Evolutionary conservation across 1,139 yeast species (phyloP).

Genomic region (Yamadazyma atmosphaerica): DNA sequence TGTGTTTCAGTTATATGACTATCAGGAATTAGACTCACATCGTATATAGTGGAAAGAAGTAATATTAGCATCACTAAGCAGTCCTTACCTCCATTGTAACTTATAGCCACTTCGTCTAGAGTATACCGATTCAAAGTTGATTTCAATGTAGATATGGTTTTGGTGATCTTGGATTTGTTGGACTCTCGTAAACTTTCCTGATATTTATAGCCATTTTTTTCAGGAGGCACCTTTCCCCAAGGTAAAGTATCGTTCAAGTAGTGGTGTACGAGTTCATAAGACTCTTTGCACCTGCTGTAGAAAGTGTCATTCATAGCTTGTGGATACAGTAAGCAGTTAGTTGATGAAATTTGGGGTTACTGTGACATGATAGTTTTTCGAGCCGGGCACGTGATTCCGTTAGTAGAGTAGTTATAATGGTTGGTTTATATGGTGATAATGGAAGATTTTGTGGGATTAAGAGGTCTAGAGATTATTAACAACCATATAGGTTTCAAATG

Average conservation of each 20-base stretch:
- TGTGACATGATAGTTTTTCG: background rate
- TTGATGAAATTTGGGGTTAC: slow-evolving; percentile 3
- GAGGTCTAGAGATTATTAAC: too few relatives aligned
- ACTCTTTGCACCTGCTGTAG: slow-evolving; percentile 30
- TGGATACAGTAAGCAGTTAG: background rate
- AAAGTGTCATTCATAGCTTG: slow-evolving; percentile 12
- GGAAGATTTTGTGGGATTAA: too few relatives aligned
- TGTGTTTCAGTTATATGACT: slow-evolving; percentile 5
- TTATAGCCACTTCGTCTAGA: slow-evolving; percentile 62
- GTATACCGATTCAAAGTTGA: slow-evolving; percentile 33
- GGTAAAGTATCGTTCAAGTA: slow-evolving; percentile 33
- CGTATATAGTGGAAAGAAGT: slow-evolving; percentile 58
- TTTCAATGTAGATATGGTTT: slow-evolving; percentile 32
- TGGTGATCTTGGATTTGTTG: slow-evolving; percentile 32
- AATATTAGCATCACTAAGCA: slow-evolving; percentile 79
- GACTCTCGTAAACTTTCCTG: slow-evolving; percentile 22
- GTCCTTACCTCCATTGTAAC: slow-evolving; percentile 91
- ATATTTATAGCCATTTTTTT: slow-evolving; percentile 21
- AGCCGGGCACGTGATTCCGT: background rate
- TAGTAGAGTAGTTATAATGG: too few relatives aligned
- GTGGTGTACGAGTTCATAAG: slow-evolving; percentile 31
- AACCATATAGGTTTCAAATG: too few relatives aligned
- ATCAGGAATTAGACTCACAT: slow-evolving; percentile 11
- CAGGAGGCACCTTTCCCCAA: slow-evolving; percentile 24
- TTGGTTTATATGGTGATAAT: too few relatives aligned